These are phyloP conservation scores for Aspergillus heteromorphus DNA, from an alignment of 495 filamentous ascomycete species.

Conservation along the genomic window DNA sequence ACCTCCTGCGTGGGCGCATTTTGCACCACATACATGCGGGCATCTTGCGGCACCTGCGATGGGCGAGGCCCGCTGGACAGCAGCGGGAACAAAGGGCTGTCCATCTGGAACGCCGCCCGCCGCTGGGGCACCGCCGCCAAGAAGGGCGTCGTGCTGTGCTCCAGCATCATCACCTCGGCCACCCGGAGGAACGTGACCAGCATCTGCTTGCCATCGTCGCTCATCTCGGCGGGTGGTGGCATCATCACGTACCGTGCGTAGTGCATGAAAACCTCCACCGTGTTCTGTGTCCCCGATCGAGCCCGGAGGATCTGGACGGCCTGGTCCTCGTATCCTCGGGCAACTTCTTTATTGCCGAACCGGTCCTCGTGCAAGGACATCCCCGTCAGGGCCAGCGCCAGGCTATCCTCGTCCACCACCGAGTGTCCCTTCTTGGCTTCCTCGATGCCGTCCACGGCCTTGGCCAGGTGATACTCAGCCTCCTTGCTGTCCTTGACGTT, in stretches of 20 bases:
- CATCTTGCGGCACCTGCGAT: slow-evolving; percentile 33
- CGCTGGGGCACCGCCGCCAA: slow-evolving; percentile 27
- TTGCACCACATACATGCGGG: slow-evolving; percentile 37
- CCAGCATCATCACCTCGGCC: slow-evolving; percentile 32
- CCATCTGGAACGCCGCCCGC: slow-evolving; percentile 33
- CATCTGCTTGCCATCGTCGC: slow-evolving; percentile 22
- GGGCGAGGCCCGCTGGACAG: slow-evolving; percentile 43
- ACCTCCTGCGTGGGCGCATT: slow-evolving; percentile 33
- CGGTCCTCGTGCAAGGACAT: slow-evolving; percentile 41
- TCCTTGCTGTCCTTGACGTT: slow-evolving; percentile 17
- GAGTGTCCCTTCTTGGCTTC: slow-evolving; percentile 17
- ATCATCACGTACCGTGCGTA: slow-evolving; percentile 34
- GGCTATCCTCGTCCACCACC: slow-evolving; percentile 21
- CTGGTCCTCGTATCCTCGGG: slow-evolving; percentile 24
- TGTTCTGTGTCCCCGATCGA: slow-evolving; percentile 19
- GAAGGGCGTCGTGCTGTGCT: slow-evolving; percentile 26
- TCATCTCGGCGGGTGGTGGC: slow-evolving; percentile 7
- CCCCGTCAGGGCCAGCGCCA: slow-evolving; percentile 33
- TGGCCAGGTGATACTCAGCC: slow-evolving; percentile 22
- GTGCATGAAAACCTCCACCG: slow-evolving; percentile 32
- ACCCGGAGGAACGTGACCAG: slow-evolving; percentile 34
- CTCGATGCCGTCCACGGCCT: slow-evolving; percentile 22
- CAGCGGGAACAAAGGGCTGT: slow-evolving; percentile 35
- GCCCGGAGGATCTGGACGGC: slow-evolving; percentile 31
- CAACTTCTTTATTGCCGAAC: slow-evolving; percentile 30